Evolutionary conservation across 2,329 filamentous ascomycete genomes (phyloP).

Genomic region (Remersonia thermophila): DNA sequence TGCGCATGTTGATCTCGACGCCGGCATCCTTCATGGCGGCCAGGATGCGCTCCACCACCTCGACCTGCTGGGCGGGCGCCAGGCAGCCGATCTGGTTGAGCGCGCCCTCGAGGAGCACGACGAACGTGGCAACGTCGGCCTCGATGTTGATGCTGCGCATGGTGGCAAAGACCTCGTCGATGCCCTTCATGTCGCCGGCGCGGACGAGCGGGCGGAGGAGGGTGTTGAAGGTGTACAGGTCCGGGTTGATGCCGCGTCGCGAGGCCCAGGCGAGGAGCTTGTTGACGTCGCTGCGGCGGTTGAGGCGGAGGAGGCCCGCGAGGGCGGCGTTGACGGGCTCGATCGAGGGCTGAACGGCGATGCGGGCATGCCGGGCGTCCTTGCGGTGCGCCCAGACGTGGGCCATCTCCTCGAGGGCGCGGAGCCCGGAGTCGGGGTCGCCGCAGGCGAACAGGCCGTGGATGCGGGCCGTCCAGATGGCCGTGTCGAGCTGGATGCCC

Average conservation of each 20-base stretch:
- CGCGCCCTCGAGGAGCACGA: conserved; percentile 54
- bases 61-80: conserved; percentile 36
- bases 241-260: conserved; percentile 40
- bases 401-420: conserved; percentile 55
- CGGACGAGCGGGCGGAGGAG: conserved; percentile 51
- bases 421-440: conserved; percentile 43
- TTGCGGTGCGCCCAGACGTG: conserved; percentile 39
- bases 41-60: conserved; percentile 42
- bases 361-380: conserved; percentile 18
- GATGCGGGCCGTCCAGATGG: conserved; percentile 60
- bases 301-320: conserved; percentile 43
- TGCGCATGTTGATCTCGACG: conserved; percentile 46
- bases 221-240: conserved; percentile 54
- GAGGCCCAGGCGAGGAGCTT: conserved; percentile 48
- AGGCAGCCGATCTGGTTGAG: conserved; percentile 30
- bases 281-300: conserved; percentile 34
- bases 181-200: conserved; percentile 33
- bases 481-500: conserved; percentile 47
- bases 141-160: conserved; percentile 46
- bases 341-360: conserved; percentile 46
- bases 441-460: conserved; percentile 49
- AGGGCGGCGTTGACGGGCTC: conserved; percentile 59
- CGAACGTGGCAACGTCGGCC: conserved; percentile 59
- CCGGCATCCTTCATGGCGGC: conserved; percentile 43
- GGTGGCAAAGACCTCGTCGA: conserved; percentile 38